Evolutionary conservation across 2,329 filamentous ascomycete species (phyloP), one percentile per base, ranked within the genome.

Genomic region (Exophiala bonariae): DNA sequence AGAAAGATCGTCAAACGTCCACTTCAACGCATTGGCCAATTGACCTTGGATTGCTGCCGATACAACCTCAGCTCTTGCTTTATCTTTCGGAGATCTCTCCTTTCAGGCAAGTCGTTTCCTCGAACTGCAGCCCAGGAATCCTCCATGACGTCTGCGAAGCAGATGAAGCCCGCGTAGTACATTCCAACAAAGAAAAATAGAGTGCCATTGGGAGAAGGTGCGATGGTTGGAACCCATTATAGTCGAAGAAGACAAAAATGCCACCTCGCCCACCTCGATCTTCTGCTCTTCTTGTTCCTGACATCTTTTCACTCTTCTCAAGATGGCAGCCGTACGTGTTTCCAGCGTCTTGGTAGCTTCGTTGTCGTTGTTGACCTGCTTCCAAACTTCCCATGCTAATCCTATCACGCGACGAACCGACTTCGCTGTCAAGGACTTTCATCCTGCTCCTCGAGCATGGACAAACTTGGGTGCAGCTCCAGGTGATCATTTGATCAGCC

Each of bases 401-500:
- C 51, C 51, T 11, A 37, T 54, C 9, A 20, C 26, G 17, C 51
- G 44, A 23, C 67, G 70, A 28, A 68, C 70, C 18, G 61, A 66
- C 2, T 79, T 79, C 58, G 64, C 64, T 8, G 68, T 83, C 51
- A 83, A 83, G 65, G 79, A 82, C 50, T 69, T 66, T 13, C 79
- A 82, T 60, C 54, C 63, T 53, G 73, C 77, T 13, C 79, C 80
- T 3, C 61, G 63, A 34, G 66, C 66, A 42, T 83, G 79, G 80
- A 68, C 63, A 8, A 70, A 69, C 49, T 59, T 75, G 34, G 70
- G 69, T 22, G 65, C 69, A 31, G 75, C 79, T 3, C 69, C 76
- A 18, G 67, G 71, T 37, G 64, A 69, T 19, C 72, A 78, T 52
- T 63, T 71, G 26, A 73, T 82, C 50, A 65, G 78, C 23, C 63